phyloP scores from a whole-genome alignment of 345 rosid species.

The Moricandia arvensis region DNA sequence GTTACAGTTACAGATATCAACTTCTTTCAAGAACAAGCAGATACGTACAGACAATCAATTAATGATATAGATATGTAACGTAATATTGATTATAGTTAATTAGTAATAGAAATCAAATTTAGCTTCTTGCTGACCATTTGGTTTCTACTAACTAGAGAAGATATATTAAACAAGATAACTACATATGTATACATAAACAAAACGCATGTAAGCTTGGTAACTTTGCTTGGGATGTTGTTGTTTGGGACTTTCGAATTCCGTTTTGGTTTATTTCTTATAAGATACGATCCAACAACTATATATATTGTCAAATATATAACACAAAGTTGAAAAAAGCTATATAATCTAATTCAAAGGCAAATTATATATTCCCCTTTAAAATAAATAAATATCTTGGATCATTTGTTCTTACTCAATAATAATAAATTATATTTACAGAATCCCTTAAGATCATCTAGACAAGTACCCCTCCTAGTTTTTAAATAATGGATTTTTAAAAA shows the following conservation, averaged over 20 bases:
- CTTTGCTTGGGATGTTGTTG: background rate
- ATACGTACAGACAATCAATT: conserved; percentile 11
- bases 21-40: conserved; percentile 17
- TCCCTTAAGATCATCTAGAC: background rate
- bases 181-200: background rate
- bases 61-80: conserved; percentile 1
- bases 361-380: too few relatives aligned
- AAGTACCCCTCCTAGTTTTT: too few relatives aligned
- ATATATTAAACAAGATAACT: background rate
- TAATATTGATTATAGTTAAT: background rate
- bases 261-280: background rate
- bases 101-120: background rate
- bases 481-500: too few relatives aligned
- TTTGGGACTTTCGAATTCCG: background rate
- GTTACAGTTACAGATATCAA: conserved; percentile 18
- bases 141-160: background rate
- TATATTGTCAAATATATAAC: background rate
- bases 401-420: background rate
- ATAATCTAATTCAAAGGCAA: too few relatives aligned
- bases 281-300: conserved; percentile 7
- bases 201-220: conserved; percentile 10
- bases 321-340: background rate
- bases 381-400: too few relatives aligned
- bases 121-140: background rate
- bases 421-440: background rate